Evolutionary conservation across 768 basidiomycete species (phyloP).

Genomic region (Mycena pura): DNA sequence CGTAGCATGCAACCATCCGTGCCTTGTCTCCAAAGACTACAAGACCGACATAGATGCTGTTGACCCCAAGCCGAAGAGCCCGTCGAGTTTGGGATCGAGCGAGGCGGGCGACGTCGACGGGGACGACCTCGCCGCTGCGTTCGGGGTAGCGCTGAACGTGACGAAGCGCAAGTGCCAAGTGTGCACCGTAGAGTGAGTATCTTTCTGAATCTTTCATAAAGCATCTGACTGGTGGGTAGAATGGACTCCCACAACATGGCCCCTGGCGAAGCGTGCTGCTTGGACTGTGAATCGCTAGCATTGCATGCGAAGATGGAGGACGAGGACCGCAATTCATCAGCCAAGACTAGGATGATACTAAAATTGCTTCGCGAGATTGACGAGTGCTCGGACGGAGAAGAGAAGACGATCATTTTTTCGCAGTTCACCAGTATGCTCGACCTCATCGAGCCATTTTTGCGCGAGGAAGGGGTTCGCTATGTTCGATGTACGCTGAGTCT

Average conservation of each 20-base stretch:
- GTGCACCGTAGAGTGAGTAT: conserved; percentile 73
- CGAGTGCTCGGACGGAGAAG: conserved; percentile 57
- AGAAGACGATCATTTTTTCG: conserved; percentile 97
- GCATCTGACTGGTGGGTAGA: conserved; percentile 36
- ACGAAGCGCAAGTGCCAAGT: conserved; percentile 73
- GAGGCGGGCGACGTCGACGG: conserved; percentile 60
- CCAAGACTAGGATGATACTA: conserved; percentile 87
- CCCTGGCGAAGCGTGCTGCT: conserved; percentile 56
- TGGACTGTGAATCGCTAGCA: conserved; percentile 63
- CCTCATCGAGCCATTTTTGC: conserved; percentile 85
- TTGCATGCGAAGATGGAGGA: conserved; percentile 54
- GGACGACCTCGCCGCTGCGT: conserved; percentile 78
- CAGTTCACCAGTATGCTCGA: conserved; percentile 92
- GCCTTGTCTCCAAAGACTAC: conserved; percentile 80
- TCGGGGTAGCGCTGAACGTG: conserved; percentile 76
- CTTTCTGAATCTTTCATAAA: not conserved
- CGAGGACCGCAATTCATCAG: conserved; percentile 70
- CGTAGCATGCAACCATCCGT: conserved; percentile 89
- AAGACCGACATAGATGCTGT: conserved; percentile 77
- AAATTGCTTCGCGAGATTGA: conserved; percentile 73
- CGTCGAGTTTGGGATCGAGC: conserved; percentile 39
- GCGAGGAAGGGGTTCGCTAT: conserved; percentile 67
- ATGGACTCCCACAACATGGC: conserved; percentile 45
- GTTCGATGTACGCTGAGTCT: conserved; percentile 79
- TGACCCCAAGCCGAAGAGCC: conserved; percentile 62